Evolutionary conservation across 78 protist species (phyloP).

Genomic region (Dictyostelium purpureum): DNA sequence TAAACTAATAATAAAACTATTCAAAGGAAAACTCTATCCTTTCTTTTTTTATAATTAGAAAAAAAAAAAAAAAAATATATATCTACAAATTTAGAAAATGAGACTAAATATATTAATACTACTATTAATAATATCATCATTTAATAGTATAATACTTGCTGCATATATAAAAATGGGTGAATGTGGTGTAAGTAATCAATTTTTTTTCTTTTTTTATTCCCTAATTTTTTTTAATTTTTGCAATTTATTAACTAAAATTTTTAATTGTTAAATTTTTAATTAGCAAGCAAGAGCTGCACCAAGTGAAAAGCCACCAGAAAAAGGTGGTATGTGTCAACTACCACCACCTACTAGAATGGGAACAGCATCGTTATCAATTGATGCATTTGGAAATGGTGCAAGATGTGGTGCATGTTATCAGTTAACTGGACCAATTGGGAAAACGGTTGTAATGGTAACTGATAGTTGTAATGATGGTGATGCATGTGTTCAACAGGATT

Average conservation of each 20-base stretch:
- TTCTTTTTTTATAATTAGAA: too few species aligned
- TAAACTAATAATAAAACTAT: too few species aligned
- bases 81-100: background rate
- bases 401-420: slow-evolving; percentile 28
- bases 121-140: background rate
- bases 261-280: background rate
- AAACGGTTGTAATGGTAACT: slow-evolving; percentile 11
- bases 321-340: background rate
- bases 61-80: background rate
- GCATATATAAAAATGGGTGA: background rate
- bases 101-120: background rate
- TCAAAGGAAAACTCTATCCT: too few species aligned
- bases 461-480: slow-evolving; percentile 50
- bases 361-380: background rate
- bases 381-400: background rate
- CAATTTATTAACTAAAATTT: background rate
- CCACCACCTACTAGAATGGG: slow-evolving; percentile 11
- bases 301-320: slow-evolving; percentile 27
- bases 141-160: background rate
- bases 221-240: background rate
- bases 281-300: slow-evolving; percentile 41
- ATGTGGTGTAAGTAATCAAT: background rate
- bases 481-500: slow-evolving; percentile 33
- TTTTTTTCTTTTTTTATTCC: background rate
- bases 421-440: slow-evolving; percentile 24